Evolutionary conservation across 2,329 filamentous ascomycete species (phyloP), one percentile per base, ranked within the genome.

Genomic region (Xylaria sp.): DNA sequence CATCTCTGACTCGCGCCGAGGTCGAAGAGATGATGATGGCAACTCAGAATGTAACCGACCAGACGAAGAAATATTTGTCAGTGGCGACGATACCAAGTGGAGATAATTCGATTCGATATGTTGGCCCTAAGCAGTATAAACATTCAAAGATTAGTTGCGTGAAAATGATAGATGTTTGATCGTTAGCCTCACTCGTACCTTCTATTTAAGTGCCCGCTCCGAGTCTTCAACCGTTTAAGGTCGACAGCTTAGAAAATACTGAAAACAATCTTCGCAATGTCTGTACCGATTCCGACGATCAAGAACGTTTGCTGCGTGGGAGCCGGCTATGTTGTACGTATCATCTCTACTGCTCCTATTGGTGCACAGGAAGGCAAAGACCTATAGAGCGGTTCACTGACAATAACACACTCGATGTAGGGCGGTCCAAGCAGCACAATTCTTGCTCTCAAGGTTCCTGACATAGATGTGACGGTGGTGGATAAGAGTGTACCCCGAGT

Each of bases 311-410:
- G 46, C 46, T 49, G 46, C 20, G 46, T 49, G 23, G 46, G 46
- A 49, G 46, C 46, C 2, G 46, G 46, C 46, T 49, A 49, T 23
- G 46, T 49, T 49, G 46, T 49, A 49, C 46, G 46, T 49, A n/a
- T 49, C 20, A 49, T 49, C 20, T 49, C 23, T 9, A n/a, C 10
- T 49, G 20, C 20, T 25, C 20, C 25, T n/a, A 25, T 49, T 25
- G 20, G 20, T 23, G 20, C 46, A 23, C 20, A 49, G 1, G 20
- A 25, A 23, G 46, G n/a, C n/a, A 49, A 49, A 23, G 8, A 1
- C 46, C 6, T 49, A 12, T n/a, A 49, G 9, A 9, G 4, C 46
- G 20, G 20, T 3, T n/a, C 23, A 13, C 46, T 49, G 23, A 49
- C 20, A 12, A 25, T 49, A 20, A 49, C 8, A 23, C 3, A 49